Evolutionary conservation across 306 rosid genomes (phyloP).

Genomic region (Vigna trinervia): DNA sequence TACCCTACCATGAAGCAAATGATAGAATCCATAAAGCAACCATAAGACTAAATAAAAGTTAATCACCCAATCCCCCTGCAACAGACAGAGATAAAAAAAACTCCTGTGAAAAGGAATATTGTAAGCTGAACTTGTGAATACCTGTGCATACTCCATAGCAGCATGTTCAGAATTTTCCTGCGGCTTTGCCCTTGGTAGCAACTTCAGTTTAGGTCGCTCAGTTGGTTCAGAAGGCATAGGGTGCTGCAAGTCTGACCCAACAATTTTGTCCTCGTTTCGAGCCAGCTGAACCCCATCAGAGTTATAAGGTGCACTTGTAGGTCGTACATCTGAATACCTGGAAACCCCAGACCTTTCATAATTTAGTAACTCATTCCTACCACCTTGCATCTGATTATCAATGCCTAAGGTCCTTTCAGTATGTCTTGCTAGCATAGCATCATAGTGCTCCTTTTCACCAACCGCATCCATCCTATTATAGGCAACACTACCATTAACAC

Average conservation of each 20-base stretch:
- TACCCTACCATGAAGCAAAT: constrained; percentile 50
- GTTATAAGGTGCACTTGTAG: constrained; percentile 45
- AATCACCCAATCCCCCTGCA: not conserved
- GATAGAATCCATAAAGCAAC: constrained; percentile 38
- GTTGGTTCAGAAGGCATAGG: constrained; percentile 54
- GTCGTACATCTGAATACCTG: constrained; percentile 51
- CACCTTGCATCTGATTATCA: constrained; percentile 57
- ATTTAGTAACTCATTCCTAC: constrained; percentile 63
- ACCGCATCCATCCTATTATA: constrained; percentile 51
- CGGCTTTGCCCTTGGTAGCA: constrained; percentile 78
- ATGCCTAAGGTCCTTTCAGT: constrained; percentile 61
- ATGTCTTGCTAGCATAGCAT: constrained; percentile 62
- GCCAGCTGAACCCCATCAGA: constrained; percentile 53
- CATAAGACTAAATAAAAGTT: constrained; percentile 17
- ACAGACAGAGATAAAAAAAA: not conserved
- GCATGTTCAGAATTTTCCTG: constrained; percentile 60
- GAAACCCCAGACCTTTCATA: constrained; percentile 57
- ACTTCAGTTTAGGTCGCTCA: constrained; percentile 84
- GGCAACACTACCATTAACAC: constrained; percentile 45
- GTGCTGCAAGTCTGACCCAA: constrained; percentile 61
- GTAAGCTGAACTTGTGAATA: constrained; percentile 46
- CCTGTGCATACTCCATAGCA: constrained; percentile 62
- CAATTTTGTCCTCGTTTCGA: constrained; percentile 52
- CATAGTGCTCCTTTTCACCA: constrained; percentile 61
- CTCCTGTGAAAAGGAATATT: not conserved